These are phyloP conservation scores for Pleurotus ostreatus DNA, from an alignment of 768 basidiomycete species.

Conservation along the genomic window DNA sequence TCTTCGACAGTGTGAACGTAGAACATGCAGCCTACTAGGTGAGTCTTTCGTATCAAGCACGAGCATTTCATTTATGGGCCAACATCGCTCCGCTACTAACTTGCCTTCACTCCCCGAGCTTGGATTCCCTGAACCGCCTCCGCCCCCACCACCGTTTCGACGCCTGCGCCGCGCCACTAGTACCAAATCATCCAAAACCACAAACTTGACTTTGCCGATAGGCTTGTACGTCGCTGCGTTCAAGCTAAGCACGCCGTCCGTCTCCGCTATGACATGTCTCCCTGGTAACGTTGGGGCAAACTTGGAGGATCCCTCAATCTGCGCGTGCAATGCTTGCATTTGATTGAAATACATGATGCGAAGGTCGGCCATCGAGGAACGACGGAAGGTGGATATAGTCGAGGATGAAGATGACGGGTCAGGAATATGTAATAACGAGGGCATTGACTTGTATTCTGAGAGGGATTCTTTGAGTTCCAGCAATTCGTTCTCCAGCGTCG, in stretches of 20 bases:
- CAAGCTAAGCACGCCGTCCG: constrained; percentile 76
- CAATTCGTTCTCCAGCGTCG: constrained; percentile 95
- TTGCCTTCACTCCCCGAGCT: constrained; percentile 61
- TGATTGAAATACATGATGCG: constrained; percentile 92
- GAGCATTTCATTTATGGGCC: constrained; percentile 90
- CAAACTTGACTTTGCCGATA: constrained; percentile 82
- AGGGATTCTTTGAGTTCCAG: constrained; percentile 92
- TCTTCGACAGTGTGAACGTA: constrained; percentile 2
- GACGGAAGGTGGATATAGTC: constrained; percentile 33
- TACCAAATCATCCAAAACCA: constrained; percentile 88
- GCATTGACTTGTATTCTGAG: constrained; percentile 95
- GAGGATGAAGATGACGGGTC: constrained; percentile 63
- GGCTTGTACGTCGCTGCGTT: constrained; percentile 96
- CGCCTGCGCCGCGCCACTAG: constrained; percentile 79
- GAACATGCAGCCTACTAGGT: constrained; percentile 51
- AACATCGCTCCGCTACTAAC: constrained; percentile 90
- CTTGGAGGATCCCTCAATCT: constrained; percentile 93
- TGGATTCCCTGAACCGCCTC: constrained; percentile 26
- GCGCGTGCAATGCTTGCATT: constrained; percentile 84
- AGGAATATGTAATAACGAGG: constrained; percentile 86
- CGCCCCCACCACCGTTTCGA: constrained; percentile 49
- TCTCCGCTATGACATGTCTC: constrained; percentile 85
- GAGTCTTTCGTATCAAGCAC: constrained; percentile 97
- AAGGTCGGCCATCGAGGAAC: constrained; percentile 95
- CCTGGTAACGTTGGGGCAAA: constrained; percentile 90